Evolutionary conservation across 768 basidiomycete genomes (phyloP).

Genomic region (Stropharia rugosoannulata): DNA sequence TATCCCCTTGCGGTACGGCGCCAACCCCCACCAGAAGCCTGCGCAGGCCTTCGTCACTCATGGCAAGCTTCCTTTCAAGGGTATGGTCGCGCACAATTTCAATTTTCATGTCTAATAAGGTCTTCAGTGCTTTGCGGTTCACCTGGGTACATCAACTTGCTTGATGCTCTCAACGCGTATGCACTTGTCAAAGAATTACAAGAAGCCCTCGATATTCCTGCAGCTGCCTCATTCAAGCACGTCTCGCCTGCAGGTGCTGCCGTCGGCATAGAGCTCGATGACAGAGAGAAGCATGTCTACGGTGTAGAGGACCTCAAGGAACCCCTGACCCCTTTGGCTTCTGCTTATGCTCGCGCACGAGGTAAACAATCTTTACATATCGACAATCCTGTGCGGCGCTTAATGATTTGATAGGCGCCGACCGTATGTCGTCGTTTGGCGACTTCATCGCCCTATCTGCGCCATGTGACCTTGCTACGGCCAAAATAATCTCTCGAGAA

Average conservation of each 20-base stretch:
- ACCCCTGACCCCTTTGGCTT: constrained; percentile 82
- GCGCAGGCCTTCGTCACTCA: constrained; percentile 93
- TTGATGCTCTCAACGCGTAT: constrained; percentile 97
- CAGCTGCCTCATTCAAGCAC: constrained; percentile 99
- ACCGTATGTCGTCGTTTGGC: constrained; percentile 99
- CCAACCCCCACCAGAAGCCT: constrained; percentile 98
- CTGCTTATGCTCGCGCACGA: constrained; percentile 94
- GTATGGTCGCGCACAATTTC: constrained; percentile 34
- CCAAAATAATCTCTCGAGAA: constrained; percentile 96
- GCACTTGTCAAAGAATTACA: constrained; percentile 94
- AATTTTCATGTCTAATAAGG: neutral
- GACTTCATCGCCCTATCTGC: constrained; percentile 97
- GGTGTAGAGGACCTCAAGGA: constrained; percentile 96
- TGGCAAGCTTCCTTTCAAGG: constrained; percentile 92
- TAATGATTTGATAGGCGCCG: constrained; percentile 61
- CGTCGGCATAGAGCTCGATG: constrained; percentile 80
- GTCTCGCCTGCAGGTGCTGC: constrained; percentile 98
- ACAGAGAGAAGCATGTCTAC: constrained; percentile 89
- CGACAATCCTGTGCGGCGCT: neutral
- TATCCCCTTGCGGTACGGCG: constrained; percentile 88
- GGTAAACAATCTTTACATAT: constrained; percentile 42
- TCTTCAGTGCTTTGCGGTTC: constrained; percentile 84
- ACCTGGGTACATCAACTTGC: constrained; percentile 97
- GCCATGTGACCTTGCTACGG: constrained; percentile 91
- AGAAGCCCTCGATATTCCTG: constrained; percentile 83